These are phyloP conservation scores for Pyropia haitanensis DNA, from an alignment of 23 red algal genomes.

Conservation along the genomic window DNA sequence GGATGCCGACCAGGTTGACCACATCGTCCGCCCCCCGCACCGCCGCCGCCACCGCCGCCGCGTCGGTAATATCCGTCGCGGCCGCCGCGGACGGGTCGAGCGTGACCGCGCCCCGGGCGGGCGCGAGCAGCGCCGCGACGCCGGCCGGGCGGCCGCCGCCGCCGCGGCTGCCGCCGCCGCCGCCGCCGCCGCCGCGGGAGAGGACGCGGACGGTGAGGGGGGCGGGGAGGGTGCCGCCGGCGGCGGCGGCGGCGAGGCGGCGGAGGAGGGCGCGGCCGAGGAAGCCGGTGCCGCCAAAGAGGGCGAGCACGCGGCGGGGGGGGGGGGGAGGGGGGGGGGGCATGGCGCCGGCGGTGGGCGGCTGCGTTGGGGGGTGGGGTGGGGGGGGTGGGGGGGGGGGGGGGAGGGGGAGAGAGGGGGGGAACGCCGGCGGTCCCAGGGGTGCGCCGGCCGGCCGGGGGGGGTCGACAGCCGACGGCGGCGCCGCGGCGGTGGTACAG, in stretches of 20 bases:
- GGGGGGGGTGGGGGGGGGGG: no score
- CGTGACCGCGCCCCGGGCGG: no score
- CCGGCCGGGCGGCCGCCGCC: neutral
- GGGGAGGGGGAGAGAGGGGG: no score
- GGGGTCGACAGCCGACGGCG: no score
- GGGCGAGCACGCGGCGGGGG: constrained; percentile 24
- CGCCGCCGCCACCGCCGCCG: constrained; percentile 32
- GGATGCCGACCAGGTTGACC: constrained; percentile 73
- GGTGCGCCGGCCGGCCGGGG: no score
- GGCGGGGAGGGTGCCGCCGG: constrained; percentile 2
- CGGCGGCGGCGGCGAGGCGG: constrained; percentile 7
- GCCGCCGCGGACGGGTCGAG: neutral
- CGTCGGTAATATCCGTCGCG: constrained; percentile 36
- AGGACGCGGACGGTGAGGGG: neutral
- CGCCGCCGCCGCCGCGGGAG: neutral
- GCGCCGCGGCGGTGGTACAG: no score
- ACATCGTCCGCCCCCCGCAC: constrained; percentile 49
- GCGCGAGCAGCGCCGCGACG: neutral
- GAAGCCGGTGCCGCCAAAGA: constrained; percentile 82
- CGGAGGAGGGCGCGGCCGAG: constrained; percentile 62
- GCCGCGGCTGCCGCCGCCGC: no score
- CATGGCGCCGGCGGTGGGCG: no score
- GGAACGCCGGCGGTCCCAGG: no score
- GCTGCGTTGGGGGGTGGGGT: no score
- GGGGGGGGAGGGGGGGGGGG: neutral